A percentile compares a stretch with the other conserved stretches of the same genome.
Conservation (phyloP, 2,329 filamentous ascomycete species). For the Hirsutella thompsonii region DNA sequence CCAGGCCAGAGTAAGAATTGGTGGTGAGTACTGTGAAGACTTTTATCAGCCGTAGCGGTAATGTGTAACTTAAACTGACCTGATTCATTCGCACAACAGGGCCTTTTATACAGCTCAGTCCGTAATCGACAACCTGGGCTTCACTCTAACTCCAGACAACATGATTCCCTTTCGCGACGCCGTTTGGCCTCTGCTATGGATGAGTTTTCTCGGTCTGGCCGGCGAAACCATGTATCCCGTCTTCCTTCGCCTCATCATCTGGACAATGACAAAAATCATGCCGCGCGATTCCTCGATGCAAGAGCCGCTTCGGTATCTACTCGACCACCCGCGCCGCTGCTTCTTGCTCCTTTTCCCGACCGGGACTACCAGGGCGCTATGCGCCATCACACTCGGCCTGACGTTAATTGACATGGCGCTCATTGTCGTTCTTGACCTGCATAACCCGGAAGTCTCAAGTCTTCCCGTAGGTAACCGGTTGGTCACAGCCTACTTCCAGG, state of each 20-base stretch:
- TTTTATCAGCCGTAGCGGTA: too few relatives aligned
- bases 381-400: slow-evolving; percentile 34
- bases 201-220: slow-evolving; percentile 34
- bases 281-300: slow-evolving; percentile 23
- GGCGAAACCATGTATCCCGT: slow-evolving; percentile 46
- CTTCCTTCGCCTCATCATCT: slow-evolving; percentile 44
- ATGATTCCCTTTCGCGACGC: slow-evolving; percentile 36
- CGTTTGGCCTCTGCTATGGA: slow-evolving; percentile 28
- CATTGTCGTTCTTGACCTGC: slow-evolving; percentile 36
- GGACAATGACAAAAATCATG: slow-evolving; percentile 34
- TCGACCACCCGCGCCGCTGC: slow-evolving; percentile 49
- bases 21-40: slow-evolving; percentile 33
- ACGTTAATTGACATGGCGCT: slow-evolving; percentile 43
- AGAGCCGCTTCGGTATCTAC: slow-evolving; percentile 39
- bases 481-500: slow-evolving; percentile 46
- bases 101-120: slow-evolving; percentile 36
- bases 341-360: slow-evolving; percentile 51
- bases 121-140: slow-evolving; percentile 38
- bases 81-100: too few relatives aligned
- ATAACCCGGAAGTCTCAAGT: slow-evolving; percentile 33
- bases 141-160: slow-evolving; percentile 41
- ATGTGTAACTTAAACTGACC: too few relatives aligned
- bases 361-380: slow-evolving; percentile 44
- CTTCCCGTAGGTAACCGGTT: slow-evolving; percentile 32
- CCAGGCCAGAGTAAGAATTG: slow-evolving; percentile 27